Base-by-base conservation (phyloP, 805 yeast species). In the Candida gorgasii region DNA sequence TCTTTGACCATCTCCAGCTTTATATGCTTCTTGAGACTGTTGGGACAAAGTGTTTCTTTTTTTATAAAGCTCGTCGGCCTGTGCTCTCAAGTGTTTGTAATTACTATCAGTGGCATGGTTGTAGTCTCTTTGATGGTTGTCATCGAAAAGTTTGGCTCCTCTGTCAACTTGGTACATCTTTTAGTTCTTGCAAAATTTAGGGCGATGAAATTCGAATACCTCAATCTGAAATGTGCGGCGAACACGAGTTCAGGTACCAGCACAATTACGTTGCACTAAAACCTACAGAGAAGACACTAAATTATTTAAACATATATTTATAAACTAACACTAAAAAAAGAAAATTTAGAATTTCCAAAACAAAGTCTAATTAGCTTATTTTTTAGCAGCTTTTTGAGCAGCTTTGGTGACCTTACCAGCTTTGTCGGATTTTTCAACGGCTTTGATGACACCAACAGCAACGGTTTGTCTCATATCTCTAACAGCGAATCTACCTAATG, bases 391-490 rank as follows among this genome's bases (percentile, higher is more conserved):
- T 64, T 69, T 69, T 48, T 54, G 63, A 53, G 75, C 75, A 58
- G 74, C 73, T 65, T 68, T 69, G 69, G 75, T 69, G 49, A 69
- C 73, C 64, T 69, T 69, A 65, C 73, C 75, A 47, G 73, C 73
- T 65, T 69, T 69, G 63, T 69, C 75, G 40, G 73, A 55, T 63
- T 69, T 69, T 54, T 64, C 75, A 47, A 69, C 74, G 52, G 72
- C 58, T 84, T 92, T 92, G 86, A 92, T 86, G 70, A 90, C 96
- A 87, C 97, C 97, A 72, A 90, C 97, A 72, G 97, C 97, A 66
- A 90, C 97, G 64, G 97, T 90, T 80, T 89, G 97, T 86, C 97
- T 87, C 97, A 89, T 89, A 79, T 89, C 97, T 86, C 97, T 90
- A 82, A 89, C 97, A 72, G 73, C 73, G 63, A 66, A 67, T 62